A percentile compares a stretch with the other conserved stretches of the same genome.
Evolutionary conservation across 2,329 filamentous ascomycete genomes (phyloP).

Genomic region (Tolypocladium endophyticum): DNA sequence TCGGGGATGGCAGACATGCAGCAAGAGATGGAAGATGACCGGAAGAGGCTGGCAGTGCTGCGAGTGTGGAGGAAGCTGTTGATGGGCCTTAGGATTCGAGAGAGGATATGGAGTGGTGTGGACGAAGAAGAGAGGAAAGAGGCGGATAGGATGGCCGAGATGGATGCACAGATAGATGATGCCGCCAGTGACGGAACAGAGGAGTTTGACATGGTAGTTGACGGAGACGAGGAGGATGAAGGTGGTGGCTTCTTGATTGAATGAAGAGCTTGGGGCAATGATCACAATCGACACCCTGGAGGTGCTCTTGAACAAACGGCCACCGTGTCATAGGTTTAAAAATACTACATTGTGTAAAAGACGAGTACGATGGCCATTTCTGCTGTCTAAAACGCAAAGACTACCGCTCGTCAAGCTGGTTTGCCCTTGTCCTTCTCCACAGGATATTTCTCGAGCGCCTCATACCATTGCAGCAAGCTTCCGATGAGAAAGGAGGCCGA

Average conservation of each 20-base stretch:
- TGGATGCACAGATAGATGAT: conserved; percentile 23
- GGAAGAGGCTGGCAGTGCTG: conserved; percentile 62
- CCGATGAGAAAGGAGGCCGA: conserved; percentile 8
- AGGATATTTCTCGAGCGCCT: conserved; percentile 11
- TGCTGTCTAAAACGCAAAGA: too few relatives aligned
- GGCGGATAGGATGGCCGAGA: conserved; percentile 23
- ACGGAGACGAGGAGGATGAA: conserved; percentile 27
- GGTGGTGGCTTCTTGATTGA: conserved; percentile 36
- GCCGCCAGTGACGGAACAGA: conserved; percentile 30
- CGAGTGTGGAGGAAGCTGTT: conserved; percentile 60
- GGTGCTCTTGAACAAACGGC: not conserved
- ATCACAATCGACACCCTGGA: not conserved
- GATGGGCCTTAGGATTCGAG: conserved; percentile 64
- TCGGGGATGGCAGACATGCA: conserved; percentile 56
- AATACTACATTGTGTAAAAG: not conserved
- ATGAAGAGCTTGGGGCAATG: conserved; percentile 5
- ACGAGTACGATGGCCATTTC: too few relatives aligned
- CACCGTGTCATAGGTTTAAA: not conserved
- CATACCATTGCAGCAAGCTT: conserved; percentile 12
- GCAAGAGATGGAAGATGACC: conserved; percentile 54
- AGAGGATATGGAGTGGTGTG: conserved; percentile 56
- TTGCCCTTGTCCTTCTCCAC: not conserved
- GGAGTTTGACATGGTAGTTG: conserved; percentile 30
- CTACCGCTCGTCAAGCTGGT: too few relatives aligned
- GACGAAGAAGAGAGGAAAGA: conserved; percentile 34